These are phyloP conservation scores for Penicillium sp. DNA, from an alignment of 2,329 filamentous ascomycete genomes.

Conservation along the genomic window DNA sequence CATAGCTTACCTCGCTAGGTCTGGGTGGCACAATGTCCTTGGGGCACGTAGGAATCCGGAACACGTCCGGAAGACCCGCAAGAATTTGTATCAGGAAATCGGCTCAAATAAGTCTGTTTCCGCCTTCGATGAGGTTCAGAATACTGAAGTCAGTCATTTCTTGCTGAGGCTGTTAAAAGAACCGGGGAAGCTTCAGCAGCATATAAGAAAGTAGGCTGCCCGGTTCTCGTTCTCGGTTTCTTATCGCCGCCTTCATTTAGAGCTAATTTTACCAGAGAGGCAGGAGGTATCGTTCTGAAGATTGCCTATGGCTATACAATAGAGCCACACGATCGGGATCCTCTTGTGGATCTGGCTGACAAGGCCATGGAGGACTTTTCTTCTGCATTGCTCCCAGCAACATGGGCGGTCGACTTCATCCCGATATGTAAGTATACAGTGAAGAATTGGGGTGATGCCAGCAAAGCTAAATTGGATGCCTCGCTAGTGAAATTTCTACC, in stretches of 20 bases:
- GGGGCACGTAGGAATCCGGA: slow-evolving; percentile 39
- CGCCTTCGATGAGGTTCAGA: slow-evolving; percentile 45
- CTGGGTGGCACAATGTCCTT: slow-evolving; percentile 42
- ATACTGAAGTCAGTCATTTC: slow-evolving; percentile 47
- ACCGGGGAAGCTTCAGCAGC: slow-evolving; percentile 42
- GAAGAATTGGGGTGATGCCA: background rate
- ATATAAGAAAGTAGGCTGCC: slow-evolving; percentile 37
- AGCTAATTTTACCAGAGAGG: slow-evolving; percentile 26
- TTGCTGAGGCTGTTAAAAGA: slow-evolving; percentile 45
- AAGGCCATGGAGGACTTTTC: slow-evolving; percentile 46
- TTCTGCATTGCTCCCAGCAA: slow-evolving; percentile 44
- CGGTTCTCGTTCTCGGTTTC: background rate
- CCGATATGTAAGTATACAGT: slow-evolving; percentile 30
- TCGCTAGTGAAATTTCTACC: slow-evolving; percentile 39
- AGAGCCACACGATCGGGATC: slow-evolving; percentile 25
- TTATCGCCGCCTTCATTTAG: background rate
- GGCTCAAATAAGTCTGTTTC: slow-evolving; percentile 45
- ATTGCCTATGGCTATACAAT: slow-evolving; percentile 40
- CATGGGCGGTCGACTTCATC: slow-evolving; percentile 50
- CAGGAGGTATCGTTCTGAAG: slow-evolving; percentile 44
- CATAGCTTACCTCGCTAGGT: slow-evolving; percentile 11
- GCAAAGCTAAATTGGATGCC: background rate
- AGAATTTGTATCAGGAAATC: slow-evolving; percentile 47
- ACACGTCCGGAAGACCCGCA: slow-evolving; percentile 45
- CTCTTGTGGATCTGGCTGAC: slow-evolving; percentile 45